Evolutionary conservation across 2,329 filamentous ascomycete species (phyloP).

Genomic region (Colletotrichum sublineola): DNA sequence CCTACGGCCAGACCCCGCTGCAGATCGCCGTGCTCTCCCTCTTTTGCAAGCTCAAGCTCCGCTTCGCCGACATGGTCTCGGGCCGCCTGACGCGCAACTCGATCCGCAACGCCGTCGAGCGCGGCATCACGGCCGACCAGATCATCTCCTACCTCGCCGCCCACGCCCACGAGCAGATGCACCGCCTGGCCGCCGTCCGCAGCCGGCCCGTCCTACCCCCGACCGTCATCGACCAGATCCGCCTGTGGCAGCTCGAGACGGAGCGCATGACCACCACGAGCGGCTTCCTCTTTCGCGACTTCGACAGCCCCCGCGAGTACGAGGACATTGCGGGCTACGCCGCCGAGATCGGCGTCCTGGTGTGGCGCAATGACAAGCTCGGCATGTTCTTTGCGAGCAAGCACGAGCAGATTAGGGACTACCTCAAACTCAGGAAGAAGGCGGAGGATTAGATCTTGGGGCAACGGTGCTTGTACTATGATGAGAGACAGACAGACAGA

Average conservation of each 20-base stretch:
- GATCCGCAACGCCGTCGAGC: constrained; percentile 86
- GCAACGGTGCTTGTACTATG: constrained; percentile 18
- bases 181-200: constrained; percentile 70
- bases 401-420: constrained; percentile 88
- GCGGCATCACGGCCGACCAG: constrained; percentile 94
- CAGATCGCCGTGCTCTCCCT: constrained; percentile 95
- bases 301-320: constrained; percentile 79
- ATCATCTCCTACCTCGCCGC: constrained; percentile 93
- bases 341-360: constrained; percentile 88
- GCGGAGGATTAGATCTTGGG: constrained; percentile 48
- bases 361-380: constrained; percentile 85
- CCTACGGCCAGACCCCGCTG: constrained; percentile 92
- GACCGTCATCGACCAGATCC: constrained; percentile 96
- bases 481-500: not conserved
- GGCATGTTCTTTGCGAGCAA: constrained; percentile 93
- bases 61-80: constrained; percentile 94
- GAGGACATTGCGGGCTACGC: constrained; percentile 81
- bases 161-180: constrained; percentile 96
- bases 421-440: constrained; percentile 76
- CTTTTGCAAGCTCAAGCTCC: constrained; percentile 88
- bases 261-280: constrained; percentile 89
- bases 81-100: constrained; percentile 91
- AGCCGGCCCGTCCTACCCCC: constrained; percentile 85
- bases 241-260: constrained; percentile 97
- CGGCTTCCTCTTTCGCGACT: constrained; percentile 93